Evolutionary conservation across 2,329 filamentous ascomycete genomes (phyloP), one percentile per base, ranked within the genome.

Genomic region (Neurospora sp.): DNA sequence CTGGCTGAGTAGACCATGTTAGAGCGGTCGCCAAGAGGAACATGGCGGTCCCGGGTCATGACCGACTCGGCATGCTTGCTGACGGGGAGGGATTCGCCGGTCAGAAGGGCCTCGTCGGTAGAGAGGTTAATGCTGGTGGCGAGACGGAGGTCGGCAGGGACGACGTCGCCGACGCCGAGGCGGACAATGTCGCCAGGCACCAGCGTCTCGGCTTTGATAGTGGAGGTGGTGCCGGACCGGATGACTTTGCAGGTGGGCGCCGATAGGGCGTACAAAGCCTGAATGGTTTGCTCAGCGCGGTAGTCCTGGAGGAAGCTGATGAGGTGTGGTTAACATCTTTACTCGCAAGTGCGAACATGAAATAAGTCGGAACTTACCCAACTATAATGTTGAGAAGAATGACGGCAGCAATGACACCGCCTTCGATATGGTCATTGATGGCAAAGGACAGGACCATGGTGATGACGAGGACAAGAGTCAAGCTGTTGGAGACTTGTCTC

Each of bases 401-500:
- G 77, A 91, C 89, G 71, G 87, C 88, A 67, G 86, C 84, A 69
- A 91, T 86, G 67, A 91, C 88, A 68, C 86, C 87, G 68, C 87
- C 89, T 81, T 91, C 89, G 74, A 91, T 88, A 77, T 86, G 89
- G 74, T 91, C 89, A 75, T 83, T 76, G 74, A 90, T 91, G 77
- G 84, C 87, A 80, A 89, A 91, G 67, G 87, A 88, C 71, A 88
- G 82, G 71, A 87, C 88, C 88, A 92, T 92, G 76, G 91, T 91
- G 76, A 92, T 88, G 74, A 93, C 83, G 74, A 93, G 88, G 73
- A 92, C 74, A 70, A 91, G 84, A 73, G 90, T 92, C 80, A 92
- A 83, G 82, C 89, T 91, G 82, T 92, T 92, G 74, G 90, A 91
- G 75, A 92, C 86, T 82, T 92, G 90, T 77, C 89, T 90, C 81